Evolutionary conservation across 257 asterid species (phyloP).

Genomic region (Dorcoceras hygrometricum): DNA sequence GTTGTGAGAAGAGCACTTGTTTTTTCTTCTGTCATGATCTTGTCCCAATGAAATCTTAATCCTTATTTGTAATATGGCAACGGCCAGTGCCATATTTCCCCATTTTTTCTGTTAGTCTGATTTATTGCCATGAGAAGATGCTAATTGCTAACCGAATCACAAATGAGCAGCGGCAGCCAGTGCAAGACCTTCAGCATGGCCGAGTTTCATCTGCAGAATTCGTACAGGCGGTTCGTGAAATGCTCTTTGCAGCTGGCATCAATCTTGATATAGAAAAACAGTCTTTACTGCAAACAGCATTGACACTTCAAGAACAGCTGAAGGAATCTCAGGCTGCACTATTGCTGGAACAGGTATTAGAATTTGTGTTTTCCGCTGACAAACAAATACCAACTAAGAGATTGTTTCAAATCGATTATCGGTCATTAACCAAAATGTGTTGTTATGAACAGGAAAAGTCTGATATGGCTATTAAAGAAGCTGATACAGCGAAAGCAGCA

Average conservation of each 20-base stretch:
- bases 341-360: constrained; percentile 82
- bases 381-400: neutral
- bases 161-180: constrained; percentile 45
- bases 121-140: neutral
- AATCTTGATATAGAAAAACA: constrained; percentile 77
- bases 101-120: constrained; percentile 9
- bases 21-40: constrained; percentile 2
- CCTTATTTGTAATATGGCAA: neutral
- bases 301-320: constrained; percentile 80
- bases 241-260: constrained; percentile 94
- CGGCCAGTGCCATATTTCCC: neutral
- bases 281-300: constrained; percentile 59
- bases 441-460: constrained; percentile 59
- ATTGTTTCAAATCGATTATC: neutral
- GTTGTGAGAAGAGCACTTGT: constrained; percentile 13
- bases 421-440: constrained; percentile 4
- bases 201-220: constrained; percentile 84
- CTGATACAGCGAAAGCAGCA: constrained; percentile 92
- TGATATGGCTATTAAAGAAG: constrained; percentile 82
- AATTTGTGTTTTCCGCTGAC: constrained; percentile 1
- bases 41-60: constrained; percentile 4
- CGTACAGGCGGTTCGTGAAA: constrained; percentile 92
- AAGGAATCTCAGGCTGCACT: constrained; percentile 88
- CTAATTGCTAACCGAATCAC: constrained; percentile 14
- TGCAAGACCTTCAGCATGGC: constrained; percentile 73